Evolutionary conservation across 1,139 yeast genomes (phyloP), one percentile per base, ranked within the genome.

Genomic region (Saccharomyces hybrid): DNA sequence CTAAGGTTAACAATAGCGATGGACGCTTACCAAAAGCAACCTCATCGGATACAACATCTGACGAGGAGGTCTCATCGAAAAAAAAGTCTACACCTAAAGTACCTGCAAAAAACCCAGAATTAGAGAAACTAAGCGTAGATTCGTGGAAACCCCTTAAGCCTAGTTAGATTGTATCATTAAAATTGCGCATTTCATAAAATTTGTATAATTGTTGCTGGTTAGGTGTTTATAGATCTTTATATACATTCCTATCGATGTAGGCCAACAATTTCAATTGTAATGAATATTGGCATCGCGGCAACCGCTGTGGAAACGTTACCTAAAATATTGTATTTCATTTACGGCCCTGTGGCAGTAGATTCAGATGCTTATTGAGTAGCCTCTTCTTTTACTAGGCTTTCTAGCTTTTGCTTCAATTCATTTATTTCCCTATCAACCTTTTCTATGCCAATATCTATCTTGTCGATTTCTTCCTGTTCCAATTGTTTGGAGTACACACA

Each of bases 391-490:
- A 38, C 24, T 12, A 38, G 9, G 44, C 12, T 38, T 38, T 51
- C 42, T 6, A 51, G 46, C 59, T 79, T 78, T 55, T 74, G 72
- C 54, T 80, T 73, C 58, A 80, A 79, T 51, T 71, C 73, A 55
- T 80, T 83, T 31, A 82, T 78, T 65, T 83, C 86, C 52, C 75
- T 75, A 55, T 78, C 78, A 2, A 91, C 84, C 55, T 81, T 81
- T 44, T 78, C 80, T 7, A 84, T 73, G 28, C 88, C 95, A 21
- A 81, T 77, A 19, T 84, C 83, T 54, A 88, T 74, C 55, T 96
- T 75, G 47, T 86, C 89, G 54, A 88, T 70, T 66, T 91, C 97
- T 59, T 90, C 96, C 31, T 76, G 75, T 67, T 91, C 98, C 9
- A 83, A 71, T 61, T 81, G 79, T 58, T 73, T 77, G 16, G 82